Conservation (phyloP, 768 basidiomycete genomes). For the Pleurotus sapidus region DNA sequence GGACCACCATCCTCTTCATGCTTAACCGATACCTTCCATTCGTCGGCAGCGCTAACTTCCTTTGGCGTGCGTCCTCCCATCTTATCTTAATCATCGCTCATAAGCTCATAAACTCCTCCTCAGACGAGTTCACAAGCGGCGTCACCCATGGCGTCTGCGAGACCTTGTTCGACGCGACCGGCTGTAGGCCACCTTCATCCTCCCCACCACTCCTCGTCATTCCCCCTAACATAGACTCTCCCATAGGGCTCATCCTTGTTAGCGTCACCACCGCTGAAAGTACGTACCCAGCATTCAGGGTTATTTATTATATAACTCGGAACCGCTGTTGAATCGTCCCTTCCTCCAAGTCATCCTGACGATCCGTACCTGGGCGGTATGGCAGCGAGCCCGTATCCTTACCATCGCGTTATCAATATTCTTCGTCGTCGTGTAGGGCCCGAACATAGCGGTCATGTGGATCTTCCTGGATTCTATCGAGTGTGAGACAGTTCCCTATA, state of each 20-base stretch:
- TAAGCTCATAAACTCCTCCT: background rate
- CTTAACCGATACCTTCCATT: conserved; percentile 10
- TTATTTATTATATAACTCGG: too few relatives aligned
- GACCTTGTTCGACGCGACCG: too few relatives aligned
- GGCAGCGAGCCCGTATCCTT: conserved; percentile 5
- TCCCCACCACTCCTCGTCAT: too few relatives aligned
- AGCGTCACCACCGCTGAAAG: conserved; percentile 11
- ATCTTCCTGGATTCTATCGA: conserved; percentile 7
- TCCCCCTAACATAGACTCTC: too few relatives aligned
- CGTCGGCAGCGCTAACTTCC: background rate
- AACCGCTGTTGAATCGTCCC: too few relatives aligned
- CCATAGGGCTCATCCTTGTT: too few relatives aligned
- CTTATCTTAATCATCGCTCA: background rate
- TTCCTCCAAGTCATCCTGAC: conserved; percentile 11
- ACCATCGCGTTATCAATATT: conserved; percentile 6
- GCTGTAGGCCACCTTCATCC: too few relatives aligned
- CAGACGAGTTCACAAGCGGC: background rate
- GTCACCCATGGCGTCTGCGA: background rate
- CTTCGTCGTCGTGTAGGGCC: conserved; percentile 6
- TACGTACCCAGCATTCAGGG: background rate
- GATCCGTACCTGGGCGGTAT: conserved; percentile 13
- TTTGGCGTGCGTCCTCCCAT: conserved; percentile 3
- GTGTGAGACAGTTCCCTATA: too few relatives aligned
- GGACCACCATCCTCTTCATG: conserved; percentile 8
- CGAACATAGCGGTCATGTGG: conserved; percentile 4